Base-by-base conservation (phyloP, 768 basidiomycete genomes). In the Macrolepiota fuliginosa region DNA sequence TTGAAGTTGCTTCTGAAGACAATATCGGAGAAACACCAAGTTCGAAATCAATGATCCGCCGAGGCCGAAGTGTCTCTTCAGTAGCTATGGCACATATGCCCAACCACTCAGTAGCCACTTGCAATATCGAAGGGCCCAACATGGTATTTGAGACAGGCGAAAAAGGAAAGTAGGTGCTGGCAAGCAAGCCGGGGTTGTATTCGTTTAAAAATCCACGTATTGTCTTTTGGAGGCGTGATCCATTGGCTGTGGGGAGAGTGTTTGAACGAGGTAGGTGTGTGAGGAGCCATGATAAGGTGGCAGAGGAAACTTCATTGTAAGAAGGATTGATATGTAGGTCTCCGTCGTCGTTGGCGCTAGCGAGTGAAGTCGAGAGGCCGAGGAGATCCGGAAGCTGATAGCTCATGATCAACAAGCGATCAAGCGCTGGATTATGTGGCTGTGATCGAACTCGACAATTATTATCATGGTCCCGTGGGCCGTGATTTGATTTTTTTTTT, bases 361-460 rank as follows among this genome's bases (percentile, higher is more conserved):
- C 13, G n/a, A 55, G n/a, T 0, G 60, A 54, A 25, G 19, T 39
- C 22, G 55, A 52, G 15, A 61, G 32, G 17, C 25, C 47, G 25
- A 61, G 60, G 24, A 61, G 52, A 39, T 61, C 60, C 11, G 60
- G 60, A 10, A 61, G 53, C 47, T 61, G 60, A 53, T 61, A 61
- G 29, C 60, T 61, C 60, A 55, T 61, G 2, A 7, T 32, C 29
- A 32, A 32, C 29, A 53, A 52, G 50, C 5, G 17, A 12, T 17
- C 29, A 17, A 15, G 50, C 50, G 12, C 50, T 52, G 25, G 29
- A 32, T 32, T 32, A 7, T 32, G 29, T 32, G 29, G 29, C 29
- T 32, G 29, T 32, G 29, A 32, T 32, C 29, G 7, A 32, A 32
- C n/a, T n/a, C n/a, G n/a, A n/a, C n/a, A n/a, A n/a, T n/a, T n/a